Evolutionary conservation across 1,139 yeast genomes (phyloP), one percentile per base, ranked within the genome.

Genomic region (Taphrina betulina): DNA sequence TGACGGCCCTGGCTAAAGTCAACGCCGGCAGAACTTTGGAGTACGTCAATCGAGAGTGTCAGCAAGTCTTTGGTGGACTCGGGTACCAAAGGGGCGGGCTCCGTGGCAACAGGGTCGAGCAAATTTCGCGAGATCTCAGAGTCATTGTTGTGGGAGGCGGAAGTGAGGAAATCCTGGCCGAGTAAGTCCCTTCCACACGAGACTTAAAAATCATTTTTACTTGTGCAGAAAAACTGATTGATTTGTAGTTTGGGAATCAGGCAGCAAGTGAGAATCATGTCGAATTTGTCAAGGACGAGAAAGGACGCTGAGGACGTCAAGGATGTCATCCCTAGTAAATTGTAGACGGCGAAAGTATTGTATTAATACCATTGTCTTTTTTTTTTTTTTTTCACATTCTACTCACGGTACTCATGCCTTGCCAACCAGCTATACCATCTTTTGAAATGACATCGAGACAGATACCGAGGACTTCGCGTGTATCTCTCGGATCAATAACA

Each of bases 81-180:
- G 63, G 75, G n/a, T 73, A 73, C 63, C 71, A 75, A 53, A 70
- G 71, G 22, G 76, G 77, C 31, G 76, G 76, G 46, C 19, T 40
- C 10, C 70, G 68, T 59, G 76, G 74, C 46, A 75, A 72, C 26
- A 70, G 69, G 58, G 73, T 73, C 40, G 76, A 73, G 65, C 69
- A 76, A 12, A 63, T 73, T 33, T 72, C 71, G 66, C 64, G 76
- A 36, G 77, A 73, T 59, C 75, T 72, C 29, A 68, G 76, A 16
- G 75, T 76, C 4, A 69, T 69, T 58, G 74, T 75, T 26, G 72
- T 73, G 55, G 76, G 76, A 7, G 76, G 76, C 40, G 76, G 76
- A 7, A 72, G 76, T 8, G 75, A 73, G 61, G 77, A 73, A 62
- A 73, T 73, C 58, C 72, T 73, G 76, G 12, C 31, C 31, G 31